These are phyloP conservation scores for Cyclotella choctawhatcheeana DNA, from an alignment of 108 stramenopile species.

Conservation along the genomic window DNA sequence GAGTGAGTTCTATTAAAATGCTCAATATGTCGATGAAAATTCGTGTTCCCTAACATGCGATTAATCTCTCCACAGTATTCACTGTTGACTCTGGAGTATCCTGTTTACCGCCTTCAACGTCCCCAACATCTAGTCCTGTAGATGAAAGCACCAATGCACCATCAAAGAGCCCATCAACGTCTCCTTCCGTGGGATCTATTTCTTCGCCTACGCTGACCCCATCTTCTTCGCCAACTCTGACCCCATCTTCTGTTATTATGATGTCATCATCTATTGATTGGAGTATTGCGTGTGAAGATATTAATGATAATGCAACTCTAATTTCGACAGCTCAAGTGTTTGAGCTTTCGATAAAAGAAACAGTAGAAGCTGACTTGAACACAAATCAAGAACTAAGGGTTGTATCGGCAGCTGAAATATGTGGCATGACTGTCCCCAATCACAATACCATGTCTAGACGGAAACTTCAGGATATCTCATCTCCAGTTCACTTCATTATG, in stretches of 20 bases:
- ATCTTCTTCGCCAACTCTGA: neutral
- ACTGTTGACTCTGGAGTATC: neutral
- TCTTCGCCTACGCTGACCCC: neutral
- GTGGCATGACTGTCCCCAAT: neutral
- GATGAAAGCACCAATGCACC: neutral
- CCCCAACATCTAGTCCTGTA: neutral
- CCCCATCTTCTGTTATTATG: neutral
- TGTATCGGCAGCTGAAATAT: neutral
- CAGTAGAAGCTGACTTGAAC: neutral
- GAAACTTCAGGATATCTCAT: neutral
- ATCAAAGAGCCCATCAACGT: neutral
- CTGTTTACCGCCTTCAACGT: neutral
- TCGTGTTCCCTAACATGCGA: no score
- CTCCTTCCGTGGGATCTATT: no score
- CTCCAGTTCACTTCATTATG: neutral
- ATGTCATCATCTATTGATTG: neutral
- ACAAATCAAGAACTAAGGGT: neutral
- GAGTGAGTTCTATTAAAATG: neutral
- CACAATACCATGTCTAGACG: neutral
- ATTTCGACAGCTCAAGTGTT: neutral
- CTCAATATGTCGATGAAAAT: no score
- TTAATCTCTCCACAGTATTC: no score
- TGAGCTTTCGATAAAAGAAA: neutral
- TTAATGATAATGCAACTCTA: neutral
- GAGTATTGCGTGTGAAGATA: neutral